Evolutionary conservation across 345 rosid species (phyloP).

Genomic region (Bruguiera gymnorhiza): DNA sequence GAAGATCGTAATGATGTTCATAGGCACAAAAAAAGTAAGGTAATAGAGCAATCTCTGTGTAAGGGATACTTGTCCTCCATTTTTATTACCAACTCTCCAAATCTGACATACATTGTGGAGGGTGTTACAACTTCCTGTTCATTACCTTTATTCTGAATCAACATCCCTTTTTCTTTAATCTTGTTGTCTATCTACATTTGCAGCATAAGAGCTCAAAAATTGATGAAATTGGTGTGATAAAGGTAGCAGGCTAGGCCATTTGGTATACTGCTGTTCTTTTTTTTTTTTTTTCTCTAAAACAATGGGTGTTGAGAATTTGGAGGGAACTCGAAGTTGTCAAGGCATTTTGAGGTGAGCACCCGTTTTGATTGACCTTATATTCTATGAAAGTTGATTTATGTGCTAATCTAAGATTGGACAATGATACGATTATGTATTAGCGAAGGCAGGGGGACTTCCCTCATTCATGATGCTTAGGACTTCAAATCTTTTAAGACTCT

Average conservation of each 20-base stretch:
- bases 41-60: conserved; percentile 28
- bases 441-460: too few species aligned
- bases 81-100: not conserved
- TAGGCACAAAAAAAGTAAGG: conserved; percentile 94
- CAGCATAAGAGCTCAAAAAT: conserved; percentile 93
- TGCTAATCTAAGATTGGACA: not conserved
- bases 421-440: not conserved
- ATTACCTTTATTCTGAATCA: not conserved
- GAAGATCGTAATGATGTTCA: conserved; percentile 82
- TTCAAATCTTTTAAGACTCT: too few species aligned
- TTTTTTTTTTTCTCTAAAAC: conserved; percentile 32
- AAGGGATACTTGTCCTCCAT: not conserved
- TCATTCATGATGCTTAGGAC: too few species aligned
- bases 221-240: conserved; percentile 84
- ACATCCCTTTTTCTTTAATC: not conserved
- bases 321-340: conserved; percentile 42
- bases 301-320: conserved; percentile 50
- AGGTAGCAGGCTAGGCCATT: conserved; percentile 72
- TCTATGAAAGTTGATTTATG: not conserved
- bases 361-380: too few species aligned
- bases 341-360: conserved; percentile 48
- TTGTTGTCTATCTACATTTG: not conserved
- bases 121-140: not conserved
- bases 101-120: not conserved
- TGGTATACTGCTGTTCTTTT: conserved; percentile 27